A percentile compares a stretch with the other conserved stretches of the same genome.
These are phyloP conservation scores for Lentinula raphanica DNA, from an alignment of 768 basidiomycete genomes.

Conservation along the genomic window DNA sequence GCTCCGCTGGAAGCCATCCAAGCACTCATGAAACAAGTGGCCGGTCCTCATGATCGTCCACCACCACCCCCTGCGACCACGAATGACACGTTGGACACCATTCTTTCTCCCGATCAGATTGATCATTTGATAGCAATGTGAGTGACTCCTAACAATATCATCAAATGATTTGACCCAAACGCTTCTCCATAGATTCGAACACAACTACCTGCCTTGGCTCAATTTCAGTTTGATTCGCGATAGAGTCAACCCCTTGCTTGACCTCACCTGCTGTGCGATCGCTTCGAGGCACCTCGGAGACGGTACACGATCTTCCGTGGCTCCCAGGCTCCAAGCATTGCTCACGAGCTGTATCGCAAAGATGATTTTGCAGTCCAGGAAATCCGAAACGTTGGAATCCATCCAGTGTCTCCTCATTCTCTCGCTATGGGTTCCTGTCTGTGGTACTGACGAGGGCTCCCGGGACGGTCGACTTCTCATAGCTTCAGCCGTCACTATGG, in stretches of 20 bases:
- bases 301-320: constrained; percentile 23
- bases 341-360: constrained; percentile 30
- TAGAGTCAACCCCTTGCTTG: constrained; percentile 24
- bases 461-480: neutral
- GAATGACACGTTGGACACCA: constrained; percentile 20
- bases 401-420: constrained; percentile 34
- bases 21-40: constrained; percentile 23
- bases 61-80: constrained; percentile 16
- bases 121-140: constrained; percentile 28
- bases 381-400: constrained; percentile 28
- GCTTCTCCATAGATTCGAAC: constrained; percentile 29
- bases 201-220: constrained; percentile 38
- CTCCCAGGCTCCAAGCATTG: constrained; percentile 29
- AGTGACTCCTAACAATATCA: constrained; percentile 7
- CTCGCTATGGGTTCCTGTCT: constrained; percentile 36
- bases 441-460: constrained; percentile 9
- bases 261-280: constrained; percentile 35
- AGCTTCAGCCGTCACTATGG: constrained; percentile 34
- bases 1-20: constrained; percentile 38
- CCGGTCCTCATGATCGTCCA: constrained; percentile 8
- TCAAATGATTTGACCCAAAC: neutral
- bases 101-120: constrained; percentile 26
- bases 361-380: constrained; percentile 34
- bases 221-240: constrained; percentile 27
- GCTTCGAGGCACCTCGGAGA: constrained; percentile 33